Base-by-base conservation (phyloP, 805 yeast species). In the Ogataea pilisensis region DNA sequence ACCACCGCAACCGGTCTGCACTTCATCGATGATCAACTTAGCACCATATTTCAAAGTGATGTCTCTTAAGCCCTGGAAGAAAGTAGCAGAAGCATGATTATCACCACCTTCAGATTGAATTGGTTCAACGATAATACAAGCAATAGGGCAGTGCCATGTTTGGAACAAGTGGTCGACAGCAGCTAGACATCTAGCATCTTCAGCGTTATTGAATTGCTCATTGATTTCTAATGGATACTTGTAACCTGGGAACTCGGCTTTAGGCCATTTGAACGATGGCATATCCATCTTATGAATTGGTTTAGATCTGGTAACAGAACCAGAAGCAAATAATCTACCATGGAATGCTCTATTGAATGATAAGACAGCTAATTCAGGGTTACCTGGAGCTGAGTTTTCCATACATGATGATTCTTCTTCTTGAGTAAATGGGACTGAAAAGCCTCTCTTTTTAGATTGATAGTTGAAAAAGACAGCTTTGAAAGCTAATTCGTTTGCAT, bases 181-280 rank as follows among this genome's bases (percentile, higher is more conserved):
- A 35, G 69, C 75, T 49, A 90, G 73, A 63, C 96, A 86, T 58
- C 93, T 75, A 46, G 72, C 78, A 66, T 90, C 98, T 68, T 89
- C 96, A 37, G 70, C 63, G 36, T 70, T 68, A 75, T 90, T 90
- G 35, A 20, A 32, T 51, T 68, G 97, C 61, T 86, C 96, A 65
- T 90, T 96, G 65, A 85, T 95, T 61, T 82, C 86, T 53, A 91
- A 73, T 35, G 87, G 81, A 64, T 83, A 86, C 53, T 78, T 79
- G 60, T 71, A 70, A 48, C 75, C 74, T 24, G 95, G 80, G 70
- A 85, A 93, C 64, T 87, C 88, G 42, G 96, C 96, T 64, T 85
- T 89, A 60, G 98, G 98, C 97, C 97, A 90, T 59, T 86, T 78
- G 72, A 90, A 90, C 6, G 95, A 80, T 46, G 98, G 98, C 68